Percentiles rank a stretch among this genome's conserved stretches.
phyloP scores from a whole-genome alignment of 495 filamentous ascomycete genomes.

The Neurospora cerealis region DNA sequence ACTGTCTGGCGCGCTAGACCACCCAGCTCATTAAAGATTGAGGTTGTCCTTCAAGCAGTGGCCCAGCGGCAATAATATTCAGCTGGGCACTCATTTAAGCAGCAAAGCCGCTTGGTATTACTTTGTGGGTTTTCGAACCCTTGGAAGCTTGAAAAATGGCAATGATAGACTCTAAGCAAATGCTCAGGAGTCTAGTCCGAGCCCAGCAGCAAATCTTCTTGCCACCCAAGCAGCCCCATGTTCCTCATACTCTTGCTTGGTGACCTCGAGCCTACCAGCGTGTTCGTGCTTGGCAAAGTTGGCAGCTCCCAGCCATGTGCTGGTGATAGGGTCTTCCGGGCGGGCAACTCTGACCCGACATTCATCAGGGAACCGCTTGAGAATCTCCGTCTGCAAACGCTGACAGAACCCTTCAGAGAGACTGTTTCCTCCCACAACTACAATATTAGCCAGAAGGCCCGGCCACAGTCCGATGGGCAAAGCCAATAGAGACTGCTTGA shows the following conservation, averaged over 20 bases:
- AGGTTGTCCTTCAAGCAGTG: neutral
- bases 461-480: constrained; percentile 70
- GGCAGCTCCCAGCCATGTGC: constrained; percentile 77
- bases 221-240: constrained; percentile 68
- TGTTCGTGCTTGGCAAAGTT: constrained; percentile 60
- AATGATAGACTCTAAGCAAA: neutral
- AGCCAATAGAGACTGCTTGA: constrained; percentile 69
- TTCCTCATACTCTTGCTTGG: constrained; percentile 84
- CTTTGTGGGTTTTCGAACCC: neutral
- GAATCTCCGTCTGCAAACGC: constrained; percentile 68
- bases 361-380: constrained; percentile 63
- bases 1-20: neutral
- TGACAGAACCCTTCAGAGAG: constrained; percentile 73
- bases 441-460: constrained; percentile 72
- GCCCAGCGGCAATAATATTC: neutral
- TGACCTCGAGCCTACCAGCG: constrained; percentile 56
- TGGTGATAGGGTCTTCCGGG: constrained; percentile 66
- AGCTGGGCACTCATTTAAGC: neutral
- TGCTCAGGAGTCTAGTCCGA: constrained; percentile 15
- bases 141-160: neutral
- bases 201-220: constrained; percentile 51
- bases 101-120: neutral
- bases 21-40: neutral
- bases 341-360: constrained; percentile 64
- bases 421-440: constrained; percentile 82